Percentiles rank a stretch among this genome's conserved stretches.
Evolutionary conservation across 805 yeast species (phyloP).

Genomic region (Nakazawaea pomicola): DNA sequence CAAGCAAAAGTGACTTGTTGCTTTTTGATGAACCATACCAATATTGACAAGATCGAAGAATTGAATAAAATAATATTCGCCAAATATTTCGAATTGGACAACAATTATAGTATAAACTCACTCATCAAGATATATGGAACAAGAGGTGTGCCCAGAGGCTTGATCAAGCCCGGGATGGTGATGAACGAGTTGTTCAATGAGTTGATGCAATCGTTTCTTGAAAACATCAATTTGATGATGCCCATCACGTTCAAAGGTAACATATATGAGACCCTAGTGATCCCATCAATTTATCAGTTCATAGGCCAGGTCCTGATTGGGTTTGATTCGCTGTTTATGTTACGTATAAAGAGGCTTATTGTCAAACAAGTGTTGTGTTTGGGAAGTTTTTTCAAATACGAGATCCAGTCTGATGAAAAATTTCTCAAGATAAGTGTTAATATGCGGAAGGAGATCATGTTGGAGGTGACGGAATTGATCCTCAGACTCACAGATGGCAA

Average conservation of each 20-base stretch:
- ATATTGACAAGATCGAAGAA: slow-evolving; percentile 17
- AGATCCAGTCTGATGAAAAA: background rate
- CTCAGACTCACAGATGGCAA: slow-evolving; percentile 36
- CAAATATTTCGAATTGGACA: slow-evolving; percentile 10
- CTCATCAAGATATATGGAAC: background rate
- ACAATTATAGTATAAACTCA: background rate
- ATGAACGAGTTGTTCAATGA: slow-evolving; percentile 12
- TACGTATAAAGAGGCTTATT: slow-evolving; percentile 2
- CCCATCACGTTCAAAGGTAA: slow-evolving; percentile 13
- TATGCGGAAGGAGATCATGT: slow-evolving; percentile 5
- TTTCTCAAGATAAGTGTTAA: slow-evolving; percentile 2
- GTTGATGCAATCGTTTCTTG: slow-evolving; percentile 17
- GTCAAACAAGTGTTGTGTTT: slow-evolving; percentile 12
- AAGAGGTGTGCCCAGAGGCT: background rate
- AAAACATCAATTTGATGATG: slow-evolving; percentile 12
- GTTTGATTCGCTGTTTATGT: background rate
- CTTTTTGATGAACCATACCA: slow-evolving; percentile 21
- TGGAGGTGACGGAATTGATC: slow-evolving; percentile 17
- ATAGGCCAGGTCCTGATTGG: slow-evolving; percentile 9
- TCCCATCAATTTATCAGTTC: slow-evolving; percentile 9
- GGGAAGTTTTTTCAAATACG: slow-evolving; percentile 9
- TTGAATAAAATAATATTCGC: slow-evolving; percentile 23
- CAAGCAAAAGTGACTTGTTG: slow-evolving; percentile 24
- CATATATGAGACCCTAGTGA: slow-evolving; percentile 16
- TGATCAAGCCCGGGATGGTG: background rate